Evolutionary conservation across 2,329 filamentous ascomycete genomes (phyloP).

Genomic region (Drechmeria coniospora): DNA sequence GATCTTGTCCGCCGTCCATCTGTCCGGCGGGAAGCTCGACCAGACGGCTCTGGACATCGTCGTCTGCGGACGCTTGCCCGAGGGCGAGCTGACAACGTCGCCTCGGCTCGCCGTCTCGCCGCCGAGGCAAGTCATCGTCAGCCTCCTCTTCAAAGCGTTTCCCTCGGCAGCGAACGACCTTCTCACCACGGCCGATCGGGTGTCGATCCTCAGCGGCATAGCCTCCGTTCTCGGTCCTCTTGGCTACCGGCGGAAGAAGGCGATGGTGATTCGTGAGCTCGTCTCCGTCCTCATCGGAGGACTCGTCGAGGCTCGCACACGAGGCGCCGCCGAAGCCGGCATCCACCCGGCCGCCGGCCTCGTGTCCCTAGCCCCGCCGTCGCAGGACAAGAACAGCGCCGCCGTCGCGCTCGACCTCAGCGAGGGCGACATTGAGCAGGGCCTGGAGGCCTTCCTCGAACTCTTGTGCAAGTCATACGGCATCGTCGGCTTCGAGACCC

Average conservation of each 20-base stretch:
- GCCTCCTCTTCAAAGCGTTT: slow-evolving; percentile 52
- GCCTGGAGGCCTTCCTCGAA: slow-evolving; percentile 47
- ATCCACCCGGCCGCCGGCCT: slow-evolving; percentile 87
- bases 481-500: slow-evolving; percentile 35
- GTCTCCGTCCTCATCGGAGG: slow-evolving; percentile 70
- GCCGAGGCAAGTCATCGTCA: slow-evolving; percentile 47
- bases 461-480: slow-evolving; percentile 49
- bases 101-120: slow-evolving; percentile 41
- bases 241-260: slow-evolving; percentile 76
- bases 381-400: slow-evolving; percentile 31
- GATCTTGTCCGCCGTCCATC: slow-evolving; percentile 50
- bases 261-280: slow-evolving; percentile 74
- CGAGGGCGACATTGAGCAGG: slow-evolving; percentile 49
- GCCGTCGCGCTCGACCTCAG: slow-evolving; percentile 43
- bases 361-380: slow-evolving; percentile 51
- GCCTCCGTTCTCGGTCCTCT: slow-evolving; percentile 70
- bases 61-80: slow-evolving; percentile 43
- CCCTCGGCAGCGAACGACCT: slow-evolving; percentile 50
- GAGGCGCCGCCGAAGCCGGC: slow-evolving; percentile 88
- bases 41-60: slow-evolving; percentile 47
- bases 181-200: slow-evolving; percentile 59
- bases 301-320: slow-evolving; percentile 77
- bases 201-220: slow-evolving; percentile 71
- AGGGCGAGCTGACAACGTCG: slow-evolving; percentile 32
- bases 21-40: slow-evolving; percentile 47